Evolutionary conservation across 2,329 filamentous ascomycete species (phyloP), one percentile per base, ranked within the genome.

Genomic region (Microsporum ferrugineum): DNA sequence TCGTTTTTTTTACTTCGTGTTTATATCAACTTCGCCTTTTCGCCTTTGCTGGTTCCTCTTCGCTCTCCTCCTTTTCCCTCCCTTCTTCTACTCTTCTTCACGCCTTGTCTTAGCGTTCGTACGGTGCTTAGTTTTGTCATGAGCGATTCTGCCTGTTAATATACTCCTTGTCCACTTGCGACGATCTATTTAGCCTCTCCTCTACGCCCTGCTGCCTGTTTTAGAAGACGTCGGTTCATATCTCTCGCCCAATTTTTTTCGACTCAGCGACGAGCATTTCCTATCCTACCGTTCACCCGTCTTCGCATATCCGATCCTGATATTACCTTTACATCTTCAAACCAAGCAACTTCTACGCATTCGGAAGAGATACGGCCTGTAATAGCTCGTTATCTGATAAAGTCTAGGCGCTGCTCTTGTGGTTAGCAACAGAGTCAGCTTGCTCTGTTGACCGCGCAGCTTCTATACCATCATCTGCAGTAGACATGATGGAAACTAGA

Each of bases 71-170:
- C 45, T 45, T 47, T 10, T 33, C n/a, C 41, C 10, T 33, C 14
- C 29, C 23, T 17, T 33, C 27, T 49, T 4, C 34, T 14, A 34
- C 14, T 34, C 57, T 6, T 36, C 17, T 10, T 34, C 33, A 23
- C 43, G 7, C 41, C 43, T 10, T 5, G 34, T 58, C 12, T 38
- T 23, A 56, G 29, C 34, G 65, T 65, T 47, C 17, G 17, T 23
- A 23, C 17, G 43, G 33, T 55, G 5, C 27, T 23, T 10, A 8
- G 14, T 31, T 49, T 7, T 31, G 45, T 49, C 27, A 23, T 14
- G 31, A 36, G 55, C 55, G 55, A 6, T 43, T 29, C 31, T 12
- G 34, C 36, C 14, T 5, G 45, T 57, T 41, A 36, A 33, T 39
- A 41, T 57, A 41, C n/a, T 41, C 36, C 55, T 31, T 57, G 55